Base-by-base conservation (phyloP, 768 basidiomycete species). In the Sporobolomyces roseus region DNA sequence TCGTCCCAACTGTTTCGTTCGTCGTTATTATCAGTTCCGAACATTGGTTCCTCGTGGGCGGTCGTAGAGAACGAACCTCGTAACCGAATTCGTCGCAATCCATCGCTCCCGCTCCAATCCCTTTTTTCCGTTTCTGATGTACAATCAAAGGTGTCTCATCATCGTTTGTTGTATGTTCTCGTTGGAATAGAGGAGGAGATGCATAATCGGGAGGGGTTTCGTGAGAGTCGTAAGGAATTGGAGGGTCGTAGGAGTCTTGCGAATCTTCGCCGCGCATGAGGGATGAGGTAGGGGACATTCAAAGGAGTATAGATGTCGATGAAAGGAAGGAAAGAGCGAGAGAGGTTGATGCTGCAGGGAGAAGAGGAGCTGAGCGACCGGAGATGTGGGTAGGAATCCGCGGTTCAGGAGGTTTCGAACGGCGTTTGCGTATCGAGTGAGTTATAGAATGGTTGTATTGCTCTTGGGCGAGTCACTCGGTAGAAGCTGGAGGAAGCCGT, bases 51-150 rank as follows among this genome's bases (percentile, higher is more conserved):
- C 9, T 3, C 17, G 48, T 6, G 1, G n/a, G 52, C n/a, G 30
- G 33, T 27, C n/a, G 27, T 12, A 30, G 25, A 43, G 27, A 58
- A 36, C 61, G 25, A 35, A 51, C 66, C 61, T 68, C 45, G 41
- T 51, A 50, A 1, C 32, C 29, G 29, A 62, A 68, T 0, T 38
- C 30, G 54, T 62, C 66, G 27, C 62, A 53, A 0, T 46, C n/a
- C 36, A 61, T 27, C 14, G 60, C 45, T 1, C 36, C 14, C 14
- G 19, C 43, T 21, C 41, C n/a, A n/a, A n/a, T 54, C n/a, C 4
- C 21, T 7, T 32, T n/a, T 33, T 29, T 36, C 21, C 36, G 3
- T 29, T 56, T 36, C 41, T 27, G 23, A 14, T 43, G 51, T 6
- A 54, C 17, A 33, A 52, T 43, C 10, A 56, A 41, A 0, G 53